Evolutionary conservation across 371 early-diverging fungal genomes (phyloP).

Genomic region (Zychaea mexicana): DNA sequence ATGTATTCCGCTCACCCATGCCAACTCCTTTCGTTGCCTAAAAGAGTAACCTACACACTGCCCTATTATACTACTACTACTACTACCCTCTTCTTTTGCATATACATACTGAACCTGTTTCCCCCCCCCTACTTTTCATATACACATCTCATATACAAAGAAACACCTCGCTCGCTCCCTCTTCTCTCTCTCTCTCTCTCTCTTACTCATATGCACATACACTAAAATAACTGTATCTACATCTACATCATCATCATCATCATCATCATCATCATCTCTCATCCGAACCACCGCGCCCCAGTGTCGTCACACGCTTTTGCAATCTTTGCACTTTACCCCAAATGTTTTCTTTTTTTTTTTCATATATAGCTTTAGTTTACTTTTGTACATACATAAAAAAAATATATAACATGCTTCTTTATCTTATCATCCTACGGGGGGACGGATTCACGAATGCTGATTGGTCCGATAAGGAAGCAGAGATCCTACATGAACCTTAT

Average conservation of each 20-base stretch:
- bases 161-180: neutral
- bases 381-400: conserved; percentile 2
- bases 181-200: neutral
- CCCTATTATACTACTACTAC: neutral
- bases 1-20: conserved; percentile 33
- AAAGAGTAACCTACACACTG: neutral
- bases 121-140: neutral
- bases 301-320: too few relatives aligned
- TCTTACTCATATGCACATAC: neutral
- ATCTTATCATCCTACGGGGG: neutral
- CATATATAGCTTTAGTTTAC: neutral
- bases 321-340: too few relatives aligned
- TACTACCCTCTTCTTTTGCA: neutral
- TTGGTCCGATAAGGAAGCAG: neutral
- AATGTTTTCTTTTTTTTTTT: too few relatives aligned
- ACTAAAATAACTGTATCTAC: neutral
- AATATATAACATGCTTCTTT: neutral
- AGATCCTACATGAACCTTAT: neutral
- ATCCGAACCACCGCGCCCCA: too few relatives aligned
- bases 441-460: neutral
- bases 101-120: neutral
- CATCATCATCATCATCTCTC: neutral
- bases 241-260: neutral
- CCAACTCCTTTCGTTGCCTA: conserved; percentile 23
- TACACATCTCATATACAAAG: neutral